These are phyloP conservation scores for Kalaharituber pfeilii DNA, from an alignment of 2,329 filamentous ascomycete genomes.

Conservation along the genomic window DNA sequence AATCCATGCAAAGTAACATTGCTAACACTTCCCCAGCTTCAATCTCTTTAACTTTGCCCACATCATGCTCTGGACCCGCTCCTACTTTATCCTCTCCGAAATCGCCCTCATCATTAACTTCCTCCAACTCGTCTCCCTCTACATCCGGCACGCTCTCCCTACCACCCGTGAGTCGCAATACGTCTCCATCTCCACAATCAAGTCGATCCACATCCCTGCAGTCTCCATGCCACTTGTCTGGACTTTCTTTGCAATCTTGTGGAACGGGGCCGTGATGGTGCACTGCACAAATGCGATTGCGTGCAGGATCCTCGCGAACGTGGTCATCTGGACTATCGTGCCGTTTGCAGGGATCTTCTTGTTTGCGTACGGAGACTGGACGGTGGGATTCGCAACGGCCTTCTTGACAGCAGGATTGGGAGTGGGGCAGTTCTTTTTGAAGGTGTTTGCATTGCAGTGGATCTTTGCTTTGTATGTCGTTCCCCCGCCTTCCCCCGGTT, in stretches of 20 bases:
- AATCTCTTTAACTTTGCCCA: conserved; percentile 71
- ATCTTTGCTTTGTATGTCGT: conserved; percentile 55
- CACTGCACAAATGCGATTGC: conserved; percentile 46
- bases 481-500: background rate
- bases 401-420: conserved; percentile 38
- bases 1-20: background rate
- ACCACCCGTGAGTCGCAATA: conserved; percentile 36
- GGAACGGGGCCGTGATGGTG: conserved; percentile 74
- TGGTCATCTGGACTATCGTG: conserved; percentile 73
- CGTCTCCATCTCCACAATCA: conserved; percentile 16
- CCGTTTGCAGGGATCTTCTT: conserved; percentile 64
- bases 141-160: conserved; percentile 51
- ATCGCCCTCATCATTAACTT: conserved; percentile 64
- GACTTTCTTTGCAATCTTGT: conserved; percentile 74
- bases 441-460: conserved; percentile 70
- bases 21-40: conserved; percentile 20
- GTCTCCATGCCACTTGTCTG: conserved; percentile 66
- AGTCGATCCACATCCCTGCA: conserved; percentile 58
- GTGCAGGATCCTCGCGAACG: conserved; percentile 65
- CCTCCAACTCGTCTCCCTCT: conserved; percentile 58
- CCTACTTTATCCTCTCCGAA: conserved; percentile 58
- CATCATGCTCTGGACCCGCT: conserved; percentile 64
- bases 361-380: conserved; percentile 51
- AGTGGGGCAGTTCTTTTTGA: conserved; percentile 57
- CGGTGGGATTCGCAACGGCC: conserved; percentile 20